A percentile compares a stretch with the other conserved stretches of the same genome.
These are phyloP conservation scores for Juglanconis sp. DNA, from an alignment of 2,329 filamentous ascomycete genomes.

Conservation along the genomic window DNA sequence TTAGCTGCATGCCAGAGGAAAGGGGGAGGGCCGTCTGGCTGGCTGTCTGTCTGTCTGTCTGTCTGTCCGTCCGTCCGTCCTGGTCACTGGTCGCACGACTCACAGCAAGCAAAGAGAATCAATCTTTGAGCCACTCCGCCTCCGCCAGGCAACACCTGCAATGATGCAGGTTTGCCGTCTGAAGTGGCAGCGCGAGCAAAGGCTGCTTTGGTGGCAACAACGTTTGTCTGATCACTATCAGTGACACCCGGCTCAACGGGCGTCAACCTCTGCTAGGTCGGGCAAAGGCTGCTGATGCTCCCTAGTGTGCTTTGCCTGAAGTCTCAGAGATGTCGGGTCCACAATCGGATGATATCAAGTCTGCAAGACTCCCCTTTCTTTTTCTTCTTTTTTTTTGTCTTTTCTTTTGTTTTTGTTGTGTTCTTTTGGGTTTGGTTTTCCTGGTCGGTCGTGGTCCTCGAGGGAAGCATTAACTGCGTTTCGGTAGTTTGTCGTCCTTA, in stretches of 20 bases:
- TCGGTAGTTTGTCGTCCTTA: too few species aligned
- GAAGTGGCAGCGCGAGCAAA: neutral
- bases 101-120: neutral
- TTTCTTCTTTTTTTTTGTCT: too few species aligned
- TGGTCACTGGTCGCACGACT: neutral
- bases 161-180: neutral
- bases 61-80: too few species aligned
- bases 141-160: neutral
- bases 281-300: constrained; percentile 16
- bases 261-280: neutral
- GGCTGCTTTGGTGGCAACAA: neutral
- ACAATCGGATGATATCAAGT: neutral
- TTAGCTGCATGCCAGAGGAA: neutral
- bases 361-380: too few species aligned
- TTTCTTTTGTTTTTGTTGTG: neutral
- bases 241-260: neutral
- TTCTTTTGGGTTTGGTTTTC: too few species aligned
- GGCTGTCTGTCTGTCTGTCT: too few species aligned
- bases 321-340: neutral
- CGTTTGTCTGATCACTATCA: neutral
- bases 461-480: too few species aligned
- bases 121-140: neutral
- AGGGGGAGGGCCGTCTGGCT: neutral
- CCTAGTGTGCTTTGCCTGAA: neutral
- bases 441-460: too few species aligned